phyloP scores from a whole-genome alignment of 768 basidiomycete genomes.

The Calocera viscosa region DNA sequence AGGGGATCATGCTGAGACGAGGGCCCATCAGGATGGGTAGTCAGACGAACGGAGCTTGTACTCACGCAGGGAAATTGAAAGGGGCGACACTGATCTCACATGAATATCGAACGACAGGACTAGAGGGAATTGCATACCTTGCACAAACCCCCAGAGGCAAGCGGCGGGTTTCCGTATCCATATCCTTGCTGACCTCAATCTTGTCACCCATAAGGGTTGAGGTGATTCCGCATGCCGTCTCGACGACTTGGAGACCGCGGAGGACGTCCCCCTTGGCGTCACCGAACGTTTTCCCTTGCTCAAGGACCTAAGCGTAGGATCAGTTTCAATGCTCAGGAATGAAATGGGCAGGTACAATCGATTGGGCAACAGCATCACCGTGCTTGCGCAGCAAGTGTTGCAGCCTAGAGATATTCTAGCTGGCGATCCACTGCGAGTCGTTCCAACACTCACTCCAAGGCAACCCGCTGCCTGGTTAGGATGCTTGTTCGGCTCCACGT shows the following conservation, averaged over 20 bases:
- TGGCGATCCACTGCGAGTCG: not conserved
- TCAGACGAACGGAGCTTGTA: constrained; percentile 13
- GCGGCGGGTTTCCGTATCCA: constrained; percentile 76
- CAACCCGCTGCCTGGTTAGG: constrained; percentile 74
- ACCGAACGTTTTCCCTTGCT: constrained; percentile 89
- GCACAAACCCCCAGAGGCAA: constrained; percentile 79
- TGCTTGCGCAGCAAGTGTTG: constrained; percentile 78
- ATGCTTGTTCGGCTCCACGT: constrained; percentile 80
- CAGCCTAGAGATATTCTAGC: constrained; percentile 39
- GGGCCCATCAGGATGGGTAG: not conserved
- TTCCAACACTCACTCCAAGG: constrained; percentile 57
- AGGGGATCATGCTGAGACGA: constrained; percentile 60
- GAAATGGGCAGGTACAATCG: constrained; percentile 45
- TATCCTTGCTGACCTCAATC: constrained; percentile 88
- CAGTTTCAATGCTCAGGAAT: constrained; percentile 14
- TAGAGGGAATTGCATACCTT: constrained; percentile 9
- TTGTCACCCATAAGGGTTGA: constrained; percentile 81
- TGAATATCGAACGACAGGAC: not conserved
- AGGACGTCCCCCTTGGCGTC: constrained; percentile 94
- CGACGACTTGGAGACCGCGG: constrained; percentile 81
- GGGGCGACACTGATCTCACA: constrained; percentile 42
- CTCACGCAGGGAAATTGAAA: constrained; percentile 82
- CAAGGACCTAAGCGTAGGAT: constrained; percentile 33
- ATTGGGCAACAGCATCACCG: constrained; percentile 70
- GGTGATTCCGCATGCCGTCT: constrained; percentile 71